A percentile compares a stretch with the other conserved stretches of the same genome.
Evolutionary conservation across 345 rosid genomes (phyloP).

Genomic region (Boechera stricta): DNA sequence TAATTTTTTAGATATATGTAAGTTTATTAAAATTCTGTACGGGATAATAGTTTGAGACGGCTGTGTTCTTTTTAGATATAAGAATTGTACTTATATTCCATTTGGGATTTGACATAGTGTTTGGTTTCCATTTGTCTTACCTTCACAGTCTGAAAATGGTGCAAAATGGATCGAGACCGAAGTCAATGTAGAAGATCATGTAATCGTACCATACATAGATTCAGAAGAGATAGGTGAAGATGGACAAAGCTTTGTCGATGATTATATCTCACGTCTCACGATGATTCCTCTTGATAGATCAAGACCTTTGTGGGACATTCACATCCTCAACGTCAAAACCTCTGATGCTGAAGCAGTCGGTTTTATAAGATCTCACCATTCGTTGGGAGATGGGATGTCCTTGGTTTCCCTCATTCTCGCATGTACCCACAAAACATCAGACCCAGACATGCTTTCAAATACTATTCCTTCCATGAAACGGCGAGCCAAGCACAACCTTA

Average conservation of each 20-base stretch:
- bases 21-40: neutral
- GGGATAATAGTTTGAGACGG: neutral
- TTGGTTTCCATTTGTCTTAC: neutral
- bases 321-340: constrained; percentile 71
- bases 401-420: constrained; percentile 64
- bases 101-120: constrained; percentile 3
- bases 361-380: constrained; percentile 62
- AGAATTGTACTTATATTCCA: neutral
- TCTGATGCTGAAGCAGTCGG: constrained; percentile 63
- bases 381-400: constrained; percentile 64
- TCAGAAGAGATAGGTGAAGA: constrained; percentile 43
- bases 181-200: constrained; percentile 68
- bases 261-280: constrained; percentile 66
- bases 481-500: neutral
- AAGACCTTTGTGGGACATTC: constrained; percentile 85
- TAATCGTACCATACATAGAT: constrained; percentile 58
- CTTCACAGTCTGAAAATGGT: constrained; percentile 35
- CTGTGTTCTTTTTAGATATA: neutral
- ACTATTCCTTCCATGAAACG: constrained; percentile 51
- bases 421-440: constrained; percentile 57
- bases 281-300: constrained; percentile 58
- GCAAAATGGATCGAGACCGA: constrained; percentile 59
- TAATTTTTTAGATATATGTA: neutral
- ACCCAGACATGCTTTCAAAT: constrained; percentile 60
- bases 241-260: constrained; percentile 64